Evolutionary conservation across 495 filamentous ascomycete species (phyloP).

Genomic region (Elasticomyces elasticus): DNA sequence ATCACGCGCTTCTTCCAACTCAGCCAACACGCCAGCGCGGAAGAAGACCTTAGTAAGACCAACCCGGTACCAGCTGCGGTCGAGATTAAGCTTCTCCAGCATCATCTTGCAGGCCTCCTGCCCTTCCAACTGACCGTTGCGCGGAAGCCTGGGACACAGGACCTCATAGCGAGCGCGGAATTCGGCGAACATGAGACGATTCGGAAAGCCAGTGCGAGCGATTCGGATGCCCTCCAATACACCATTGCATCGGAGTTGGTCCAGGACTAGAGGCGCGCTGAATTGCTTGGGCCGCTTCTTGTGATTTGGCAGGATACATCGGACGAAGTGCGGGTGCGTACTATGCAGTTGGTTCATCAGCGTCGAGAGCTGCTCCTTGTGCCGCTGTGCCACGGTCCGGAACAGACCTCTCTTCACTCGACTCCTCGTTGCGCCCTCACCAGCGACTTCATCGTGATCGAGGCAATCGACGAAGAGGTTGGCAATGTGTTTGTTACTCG

Average conservation of each 20-base stretch:
- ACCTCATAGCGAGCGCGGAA: constrained; percentile 96
- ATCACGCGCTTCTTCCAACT: constrained; percentile 91
- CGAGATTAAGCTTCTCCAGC: constrained; percentile 78
- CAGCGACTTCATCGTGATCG: constrained; percentile 55
- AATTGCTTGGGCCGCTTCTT: constrained; percentile 95
- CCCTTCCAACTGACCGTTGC: constrained; percentile 72
- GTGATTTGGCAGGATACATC: constrained; percentile 97
- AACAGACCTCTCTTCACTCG: constrained; percentile 97
- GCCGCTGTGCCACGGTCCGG: constrained; percentile 89
- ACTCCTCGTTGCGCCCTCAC: constrained; percentile 51
- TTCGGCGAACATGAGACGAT: constrained; percentile 81
- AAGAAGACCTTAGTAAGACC: constrained; percentile 98
- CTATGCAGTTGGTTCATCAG: constrained; percentile 93
- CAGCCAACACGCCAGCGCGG: constrained; percentile 87
- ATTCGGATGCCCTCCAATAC: constrained; percentile 97
- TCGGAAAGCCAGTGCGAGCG: constrained; percentile 96
- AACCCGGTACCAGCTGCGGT: constrained; percentile 78
- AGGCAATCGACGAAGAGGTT: constrained; percentile 80
- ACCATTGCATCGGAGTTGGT: constrained; percentile 96
- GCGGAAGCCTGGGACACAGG: constrained; percentile 82
- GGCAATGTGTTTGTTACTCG: constrained; percentile 71
- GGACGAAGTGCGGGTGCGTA: constrained; percentile 96
- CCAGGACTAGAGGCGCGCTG: constrained; percentile 76
- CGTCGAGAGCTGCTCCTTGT: constrained; percentile 92
- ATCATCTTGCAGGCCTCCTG: constrained; percentile 77